Conservation (phyloP, 1,139 yeast genomes). For the Yamadazyma mexicana region DNA sequence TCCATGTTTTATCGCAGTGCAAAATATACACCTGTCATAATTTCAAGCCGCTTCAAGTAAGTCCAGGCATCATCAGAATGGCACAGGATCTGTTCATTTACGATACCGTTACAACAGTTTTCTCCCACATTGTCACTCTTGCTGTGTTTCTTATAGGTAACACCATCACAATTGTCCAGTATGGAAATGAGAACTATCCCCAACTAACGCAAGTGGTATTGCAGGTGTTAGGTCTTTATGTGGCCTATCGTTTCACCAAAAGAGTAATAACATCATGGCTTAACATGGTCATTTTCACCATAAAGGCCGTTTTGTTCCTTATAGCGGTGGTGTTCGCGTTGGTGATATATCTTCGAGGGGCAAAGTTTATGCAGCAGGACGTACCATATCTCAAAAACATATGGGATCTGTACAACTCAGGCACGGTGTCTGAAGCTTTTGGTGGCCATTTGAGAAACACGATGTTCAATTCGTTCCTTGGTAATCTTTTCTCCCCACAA, state of each 20-base stretch:
- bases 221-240: conserved; percentile 10
- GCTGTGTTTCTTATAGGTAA: conserved; percentile 13
- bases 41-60: too few relatives aligned
- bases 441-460: neutral
- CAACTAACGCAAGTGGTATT: conserved; percentile 7
- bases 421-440: neutral
- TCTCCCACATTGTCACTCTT: conserved; percentile 8
- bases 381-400: conserved; percentile 11
- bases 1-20: neutral
- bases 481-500: neutral
- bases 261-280: conserved; percentile 22
- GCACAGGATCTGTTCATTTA: neutral
- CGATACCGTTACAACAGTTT: neutral
- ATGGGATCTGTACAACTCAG: neutral
- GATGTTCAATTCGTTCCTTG: neutral
- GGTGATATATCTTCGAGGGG: conserved; percentile 21
- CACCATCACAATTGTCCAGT: conserved; percentile 8
- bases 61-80: neutral
- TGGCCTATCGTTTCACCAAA: conserved; percentile 10
- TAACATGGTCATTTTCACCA: conserved; percentile 19
- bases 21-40: too few relatives aligned
- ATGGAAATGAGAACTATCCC: conserved; percentile 11
- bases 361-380: conserved; percentile 21
- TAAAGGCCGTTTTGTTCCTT: conserved; percentile 20
- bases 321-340: conserved; percentile 13